Percentiles rank a stretch among this genome's conserved stretches.
Conservation (phyloP, 805 yeast genomes). For the Candida arabinofermentans region DNA sequence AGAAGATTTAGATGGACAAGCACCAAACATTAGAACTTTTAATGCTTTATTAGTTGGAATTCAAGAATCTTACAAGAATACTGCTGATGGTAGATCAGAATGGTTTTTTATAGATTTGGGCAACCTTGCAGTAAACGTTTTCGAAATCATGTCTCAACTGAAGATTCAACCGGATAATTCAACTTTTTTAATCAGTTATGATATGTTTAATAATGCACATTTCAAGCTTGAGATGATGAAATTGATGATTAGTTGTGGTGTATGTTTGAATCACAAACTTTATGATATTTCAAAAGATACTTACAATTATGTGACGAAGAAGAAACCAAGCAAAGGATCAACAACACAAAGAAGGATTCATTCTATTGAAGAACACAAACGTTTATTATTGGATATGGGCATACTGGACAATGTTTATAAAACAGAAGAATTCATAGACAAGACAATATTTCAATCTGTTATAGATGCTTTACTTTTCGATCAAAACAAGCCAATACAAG, state of each 20-base stretch:
- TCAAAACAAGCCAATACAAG: background rate
- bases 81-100: background rate
- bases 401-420: background rate
- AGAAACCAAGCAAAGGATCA: too few species aligned
- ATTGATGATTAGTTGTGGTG: slow-evolving; percentile 4
- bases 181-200: slow-evolving; percentile 5
- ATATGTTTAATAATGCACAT: slow-evolving; percentile 1
- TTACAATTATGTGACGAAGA: too few species aligned
- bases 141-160: slow-evolving; percentile 3
- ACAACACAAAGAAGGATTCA: background rate
- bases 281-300: background rate
- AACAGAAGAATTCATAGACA: background rate
- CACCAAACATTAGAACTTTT: slow-evolving; percentile 5
- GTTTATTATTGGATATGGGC: background rate
- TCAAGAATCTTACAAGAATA: background rate
- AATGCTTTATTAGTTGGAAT: slow-evolving; percentile 4
- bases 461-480: background rate
- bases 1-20: slow-evolving; percentile 2
- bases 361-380: background rate
- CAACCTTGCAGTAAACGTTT: background rate
- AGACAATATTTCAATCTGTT: background rate
- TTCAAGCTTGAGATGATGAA: slow-evolving; percentile 5
- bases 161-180: slow-evolving; percentile 4
- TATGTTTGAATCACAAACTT: background rate
- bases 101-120: background rate